Evolutionary conservation across 73 alveolate species (phyloP).

Genomic region (Paramecium octaurelia): DNA sequence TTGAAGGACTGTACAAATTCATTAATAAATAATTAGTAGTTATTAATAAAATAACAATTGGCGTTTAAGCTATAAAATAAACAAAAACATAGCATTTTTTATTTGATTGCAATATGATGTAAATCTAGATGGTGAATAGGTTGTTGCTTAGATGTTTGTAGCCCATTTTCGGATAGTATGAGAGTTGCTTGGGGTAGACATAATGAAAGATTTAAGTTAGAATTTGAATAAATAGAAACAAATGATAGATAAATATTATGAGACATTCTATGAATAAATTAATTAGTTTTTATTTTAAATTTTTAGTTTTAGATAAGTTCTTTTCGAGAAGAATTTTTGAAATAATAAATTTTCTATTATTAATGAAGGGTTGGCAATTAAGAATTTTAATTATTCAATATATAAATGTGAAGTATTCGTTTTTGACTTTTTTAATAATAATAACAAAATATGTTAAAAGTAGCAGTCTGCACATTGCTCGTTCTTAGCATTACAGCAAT

Average conservation of each 20-base stretch:
- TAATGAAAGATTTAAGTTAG: background rate
- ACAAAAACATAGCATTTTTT: background rate
- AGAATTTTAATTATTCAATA: background rate
- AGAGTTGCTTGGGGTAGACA: no score
- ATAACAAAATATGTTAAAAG: background rate
- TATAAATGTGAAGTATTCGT: slow-evolving; percentile 9
- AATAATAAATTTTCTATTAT: background rate
- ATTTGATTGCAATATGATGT: background rate
- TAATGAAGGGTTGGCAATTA: background rate
- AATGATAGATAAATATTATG: background rate
- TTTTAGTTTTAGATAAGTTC: background rate
- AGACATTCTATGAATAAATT: background rate
- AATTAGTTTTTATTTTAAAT: background rate
- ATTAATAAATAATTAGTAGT: background rate
- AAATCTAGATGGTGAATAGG: background rate
- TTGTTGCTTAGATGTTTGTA: background rate
- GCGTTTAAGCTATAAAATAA: background rate
- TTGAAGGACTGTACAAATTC: background rate
- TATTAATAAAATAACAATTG: background rate
- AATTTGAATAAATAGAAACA: background rate
- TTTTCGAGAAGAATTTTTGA: background rate
- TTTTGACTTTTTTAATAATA: background rate
- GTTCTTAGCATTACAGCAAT: slow-evolving; percentile 12
- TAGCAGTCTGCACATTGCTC: slow-evolving; percentile 17
- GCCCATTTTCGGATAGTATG: background rate